Conservation (phyloP, 73 alveolate genomes). For the Stentor coeruleus region DNA sequence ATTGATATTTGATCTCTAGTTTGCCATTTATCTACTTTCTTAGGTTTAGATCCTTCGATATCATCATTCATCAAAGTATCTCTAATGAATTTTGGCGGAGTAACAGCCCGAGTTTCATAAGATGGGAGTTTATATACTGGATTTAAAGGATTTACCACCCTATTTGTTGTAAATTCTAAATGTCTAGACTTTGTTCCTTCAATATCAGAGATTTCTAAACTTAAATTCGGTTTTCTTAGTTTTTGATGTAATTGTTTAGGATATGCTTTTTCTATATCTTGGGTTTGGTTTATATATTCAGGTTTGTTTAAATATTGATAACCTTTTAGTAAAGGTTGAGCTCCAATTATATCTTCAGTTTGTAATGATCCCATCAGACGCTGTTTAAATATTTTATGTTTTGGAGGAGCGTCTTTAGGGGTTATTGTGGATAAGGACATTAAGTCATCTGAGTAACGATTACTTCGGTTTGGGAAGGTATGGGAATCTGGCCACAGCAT, state of each 20-base stretch:
- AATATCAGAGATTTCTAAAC: slow-evolving; percentile 53
- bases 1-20: slow-evolving; percentile 70
- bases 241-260: slow-evolving; percentile 39
- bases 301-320: slow-evolving; percentile 39
- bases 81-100: slow-evolving; percentile 91
- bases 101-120: slow-evolving; percentile 72
- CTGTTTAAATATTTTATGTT: slow-evolving; percentile 23
- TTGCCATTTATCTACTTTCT: slow-evolving; percentile 51
- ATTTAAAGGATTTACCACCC: slow-evolving; percentile 81
- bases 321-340: slow-evolving; percentile 43
- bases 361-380: slow-evolving; percentile 10
- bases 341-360: slow-evolving; percentile 40
- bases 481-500: no score
- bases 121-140: slow-evolving; percentile 86
- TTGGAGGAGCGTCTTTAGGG: slow-evolving; percentile 24
- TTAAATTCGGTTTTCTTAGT: slow-evolving; percentile 52
- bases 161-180: slow-evolving; percentile 58
- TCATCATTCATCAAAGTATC: slow-evolving; percentile 81
- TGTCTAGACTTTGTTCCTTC: slow-evolving; percentile 61
- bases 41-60: slow-evolving; percentile 91
- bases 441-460: slow-evolving; percentile 24
- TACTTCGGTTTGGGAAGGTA: slow-evolving; percentile 56
- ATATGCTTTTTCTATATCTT: slow-evolving; percentile 45
- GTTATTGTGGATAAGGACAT: slow-evolving; percentile 55
- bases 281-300: slow-evolving; percentile 32